Conservation (phyloP, 495 filamentous ascomycete species). For the Tuber indicum region DNA sequence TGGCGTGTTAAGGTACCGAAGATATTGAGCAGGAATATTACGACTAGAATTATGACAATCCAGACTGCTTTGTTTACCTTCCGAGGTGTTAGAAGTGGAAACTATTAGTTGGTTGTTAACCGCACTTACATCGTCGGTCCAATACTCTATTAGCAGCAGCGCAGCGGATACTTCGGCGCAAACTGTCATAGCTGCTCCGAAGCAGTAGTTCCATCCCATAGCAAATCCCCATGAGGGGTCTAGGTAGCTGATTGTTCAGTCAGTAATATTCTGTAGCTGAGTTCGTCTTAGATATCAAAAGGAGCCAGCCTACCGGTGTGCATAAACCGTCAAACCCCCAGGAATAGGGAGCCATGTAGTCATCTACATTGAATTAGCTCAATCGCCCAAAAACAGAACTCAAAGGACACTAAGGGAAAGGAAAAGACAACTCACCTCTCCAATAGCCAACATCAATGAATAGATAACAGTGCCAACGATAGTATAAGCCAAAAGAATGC, state of each 20-base stretch:
- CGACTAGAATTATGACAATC: constrained; percentile 54
- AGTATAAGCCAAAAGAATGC: constrained; percentile 53
- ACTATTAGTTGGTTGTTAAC: not conserved
- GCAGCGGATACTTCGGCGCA: constrained; percentile 38
- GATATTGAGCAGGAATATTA: constrained; percentile 58
- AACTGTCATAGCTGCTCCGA: constrained; percentile 32
- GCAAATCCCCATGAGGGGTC: constrained; percentile 76
- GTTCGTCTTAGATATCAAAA: not conserved
- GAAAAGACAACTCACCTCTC: constrained; percentile 20
- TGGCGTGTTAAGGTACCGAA: constrained; percentile 50
- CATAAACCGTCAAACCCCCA: constrained; percentile 58
- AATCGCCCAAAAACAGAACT: not conserved
- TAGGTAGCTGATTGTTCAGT: constrained; percentile 40
- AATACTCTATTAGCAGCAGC: constrained; percentile 34
- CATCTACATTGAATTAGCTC: constrained; percentile 46
- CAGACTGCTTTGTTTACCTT: constrained; percentile 52
- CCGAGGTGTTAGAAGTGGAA: not conserved
- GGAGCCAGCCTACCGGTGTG: constrained; percentile 54
- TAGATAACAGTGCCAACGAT: constrained; percentile 46
- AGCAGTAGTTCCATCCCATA: constrained; percentile 50
- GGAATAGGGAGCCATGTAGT: constrained; percentile 62
- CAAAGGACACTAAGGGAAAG: not conserved
- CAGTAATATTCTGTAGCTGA: not conserved
- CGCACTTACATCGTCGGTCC: constrained; percentile 27
- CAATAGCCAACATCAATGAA: constrained; percentile 38